A percentile compares a stretch with the other conserved stretches of the same genome.
phyloP scores from a whole-genome alignment of 768 basidiomycete genomes.

The Clavaria fumosa region DNA sequence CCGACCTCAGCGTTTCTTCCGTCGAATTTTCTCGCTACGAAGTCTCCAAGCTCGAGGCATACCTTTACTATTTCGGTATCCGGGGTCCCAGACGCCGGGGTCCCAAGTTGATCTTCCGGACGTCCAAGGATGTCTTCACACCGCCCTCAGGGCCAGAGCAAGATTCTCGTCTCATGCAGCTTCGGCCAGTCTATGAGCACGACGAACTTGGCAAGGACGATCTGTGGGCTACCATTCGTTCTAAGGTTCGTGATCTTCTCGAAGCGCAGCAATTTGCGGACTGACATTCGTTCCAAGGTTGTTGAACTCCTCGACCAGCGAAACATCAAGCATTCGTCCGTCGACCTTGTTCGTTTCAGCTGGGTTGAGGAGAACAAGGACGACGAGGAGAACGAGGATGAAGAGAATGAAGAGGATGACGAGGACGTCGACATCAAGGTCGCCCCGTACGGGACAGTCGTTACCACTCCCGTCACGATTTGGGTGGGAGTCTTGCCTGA shows the following conservation, averaged over 20 bases:
- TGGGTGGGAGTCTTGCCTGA: conserved; percentile 26
- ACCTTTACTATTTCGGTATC: conserved; percentile 20
- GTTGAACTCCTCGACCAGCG: conserved; percentile 12
- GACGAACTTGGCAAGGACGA: conserved; percentile 17
- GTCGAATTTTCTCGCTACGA: conserved; percentile 13
- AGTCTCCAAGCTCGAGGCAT: conserved; percentile 14
- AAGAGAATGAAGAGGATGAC: conserved; percentile 10
- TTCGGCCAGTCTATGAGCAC: conserved; percentile 16
- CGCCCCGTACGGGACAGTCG: conserved; percentile 14
- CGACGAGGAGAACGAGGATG: conserved; percentile 12
- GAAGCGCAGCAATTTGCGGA: conserved; percentile 14
- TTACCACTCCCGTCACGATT: conserved; percentile 20
- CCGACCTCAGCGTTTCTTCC: conserved; percentile 5
- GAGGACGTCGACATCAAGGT: conserved; percentile 14
- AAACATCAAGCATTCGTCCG: conserved; percentile 13
- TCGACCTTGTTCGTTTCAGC: conserved; percentile 20
- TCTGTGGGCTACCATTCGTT: conserved; percentile 20
- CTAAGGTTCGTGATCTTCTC: conserved; percentile 21
- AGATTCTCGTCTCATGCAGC: conserved; percentile 17
- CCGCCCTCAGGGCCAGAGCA: conserved; percentile 18
- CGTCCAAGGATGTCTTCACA: conserved; percentile 18
- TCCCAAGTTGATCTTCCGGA: conserved; percentile 23
- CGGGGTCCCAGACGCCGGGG: conserved; percentile 14
- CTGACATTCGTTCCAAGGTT: conserved; percentile 21
- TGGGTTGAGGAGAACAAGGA: conserved; percentile 14